Evolutionary conservation across 108 stramenopile species (phyloP), one percentile per base, ranked within the genome.

Genomic region (Aureococcus anophagefferens): DNA sequence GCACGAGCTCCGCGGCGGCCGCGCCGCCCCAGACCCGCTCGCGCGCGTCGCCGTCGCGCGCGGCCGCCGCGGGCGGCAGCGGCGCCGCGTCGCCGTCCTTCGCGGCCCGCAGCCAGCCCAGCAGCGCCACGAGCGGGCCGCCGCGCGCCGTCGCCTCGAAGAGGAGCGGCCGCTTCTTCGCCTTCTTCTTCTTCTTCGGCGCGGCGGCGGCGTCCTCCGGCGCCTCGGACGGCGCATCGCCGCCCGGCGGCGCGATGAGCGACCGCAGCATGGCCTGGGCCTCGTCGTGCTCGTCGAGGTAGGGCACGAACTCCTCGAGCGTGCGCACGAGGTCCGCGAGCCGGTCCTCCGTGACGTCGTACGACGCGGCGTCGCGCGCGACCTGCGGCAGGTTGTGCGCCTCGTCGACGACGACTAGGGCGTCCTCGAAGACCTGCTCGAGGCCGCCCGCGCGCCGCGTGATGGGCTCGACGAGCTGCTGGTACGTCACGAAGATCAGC

Each of bases 381-480:
- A 81, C 80, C 28, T 62, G 32, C 71, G 84, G 85, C 36, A 87
- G 62, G 72, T 87, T 87, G 76, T 87, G 86, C n/a, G 83, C 86
- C 74, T 87, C 85, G 76, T 86, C 85, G 30, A 86, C 77, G 29
- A 86, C 82, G 17, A 86, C 79, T 36, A 86, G 46, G 11, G 82
- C 59, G 72, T 83, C 63, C 32, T 40, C 46, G 76, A 73, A 76
- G 33, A 46, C 34, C 14, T 36, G 29, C 14, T 51, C 51, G 30
- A 71, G 70, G 51, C 51, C 51, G 30, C 66, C 63, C 1, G 67
- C 11, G 11, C 37, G 46, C 3, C 87, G 84, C 3, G 68, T 65
- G 30, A 28, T 31, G 31, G 81, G 35, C 62, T 87, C 85, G 36
- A 87, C 67, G 33, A 87, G 85, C 46, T 87, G 86, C 78, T 85